Evolutionary conservation across 225 moss, liverwort and hornwort species (phyloP).

Genomic region (Ulota crispa): DNA sequence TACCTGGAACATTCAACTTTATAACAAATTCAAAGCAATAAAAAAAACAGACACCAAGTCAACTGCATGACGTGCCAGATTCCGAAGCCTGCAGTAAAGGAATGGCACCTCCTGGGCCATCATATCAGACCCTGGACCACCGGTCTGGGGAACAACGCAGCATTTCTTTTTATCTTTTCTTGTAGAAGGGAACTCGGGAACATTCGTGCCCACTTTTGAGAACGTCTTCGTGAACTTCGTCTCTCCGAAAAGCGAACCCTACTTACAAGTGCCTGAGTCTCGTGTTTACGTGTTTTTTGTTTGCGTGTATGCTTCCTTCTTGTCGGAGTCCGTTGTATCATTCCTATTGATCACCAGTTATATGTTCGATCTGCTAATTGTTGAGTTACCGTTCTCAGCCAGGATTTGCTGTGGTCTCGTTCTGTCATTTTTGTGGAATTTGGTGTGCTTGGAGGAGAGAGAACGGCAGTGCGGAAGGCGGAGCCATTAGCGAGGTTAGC

Average conservation of each 20-base stretch:
- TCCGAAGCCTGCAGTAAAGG: constrained; percentile 23
- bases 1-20: too few relatives aligned
- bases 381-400: neutral
- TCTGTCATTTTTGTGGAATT: neutral
- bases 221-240: constrained; percentile 12
- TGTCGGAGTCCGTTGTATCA: neutral
- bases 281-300: neutral
- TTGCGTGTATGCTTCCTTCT: neutral
- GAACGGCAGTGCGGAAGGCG: neutral
- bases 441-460: neutral
- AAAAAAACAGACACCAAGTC: neutral
- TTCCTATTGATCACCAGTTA: neutral
- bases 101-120: neutral
- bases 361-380: neutral
- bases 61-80: constrained; percentile 1
- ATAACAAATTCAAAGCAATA: neutral
- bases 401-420: neutral
- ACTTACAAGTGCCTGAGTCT: neutral
- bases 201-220: neutral
- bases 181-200: neutral
- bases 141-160: too few relatives aligned
- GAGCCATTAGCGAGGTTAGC: constrained; percentile 14
- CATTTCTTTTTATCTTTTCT: neutral
- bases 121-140: constrained; percentile 9
- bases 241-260: constrained; percentile 25